Evolutionary conservation across 495 filamentous ascomycete species (phyloP), one percentile per base, ranked within the genome.

Genomic region (Daldinia loculata): DNA sequence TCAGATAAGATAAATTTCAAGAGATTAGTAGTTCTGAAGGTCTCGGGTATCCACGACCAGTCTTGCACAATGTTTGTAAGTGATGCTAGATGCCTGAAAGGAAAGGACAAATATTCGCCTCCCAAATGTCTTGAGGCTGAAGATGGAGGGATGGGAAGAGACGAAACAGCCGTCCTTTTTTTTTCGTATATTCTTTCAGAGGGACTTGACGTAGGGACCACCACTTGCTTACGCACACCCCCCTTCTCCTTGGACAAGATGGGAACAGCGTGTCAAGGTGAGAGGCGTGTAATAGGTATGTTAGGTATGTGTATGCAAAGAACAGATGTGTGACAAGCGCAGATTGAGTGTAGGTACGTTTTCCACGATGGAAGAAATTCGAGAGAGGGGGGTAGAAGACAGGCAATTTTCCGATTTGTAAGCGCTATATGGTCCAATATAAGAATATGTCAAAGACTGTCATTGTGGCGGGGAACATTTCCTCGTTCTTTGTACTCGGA

Each of bases 361-460:
- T 60, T 32, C 66, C 65, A 61, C 70, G 66, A 75, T 61, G 66
- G 66, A 72, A 72, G 68, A 69, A 75, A 75, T 60, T 70, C 15
- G 55, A 70, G 69, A 75, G 73, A 75, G 70, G 69, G 69, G 73
- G 62, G 61, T 66, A 73, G 66, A 75, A 72, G 60, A 58, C 66
- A 39, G 60, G 69, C 62, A 69, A 69, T 63, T 72, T 72, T 75
- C 73, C 73, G 69, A 75, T 75, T 75, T 75, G 73, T 75, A 75
- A 75, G 71, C 71, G 32, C 57, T 63, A 52, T 63, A 63, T 36
- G n/a, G 27, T 22, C 30, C 55, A 15, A 48, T 56, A 63, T 24
- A 41, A 41, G 58, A 62, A 34, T 17, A 38, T 55, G 50, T 56
- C 50, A 73, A 62, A 58, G 67, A 36, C 56, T 43, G 64, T 68